Evolutionary conservation across 2,329 filamentous ascomycete species (phyloP).

Genomic region (Epichloe sp.): DNA sequence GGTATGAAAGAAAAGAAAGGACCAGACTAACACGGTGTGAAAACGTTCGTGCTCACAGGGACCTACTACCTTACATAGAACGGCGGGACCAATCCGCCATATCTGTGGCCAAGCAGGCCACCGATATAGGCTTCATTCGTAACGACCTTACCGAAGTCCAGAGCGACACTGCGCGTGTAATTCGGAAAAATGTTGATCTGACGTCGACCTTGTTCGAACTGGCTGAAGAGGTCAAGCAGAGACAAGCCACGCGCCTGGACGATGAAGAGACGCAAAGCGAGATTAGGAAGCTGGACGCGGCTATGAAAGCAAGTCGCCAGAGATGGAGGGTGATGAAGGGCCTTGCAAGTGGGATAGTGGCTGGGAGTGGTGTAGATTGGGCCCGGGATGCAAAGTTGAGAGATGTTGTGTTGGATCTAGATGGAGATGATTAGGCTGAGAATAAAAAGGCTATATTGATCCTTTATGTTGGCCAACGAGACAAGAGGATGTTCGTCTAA

Average conservation of each 20-base stretch:
- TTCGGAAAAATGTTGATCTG: slow-evolving; percentile 48
- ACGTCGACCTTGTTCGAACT: slow-evolving; percentile 51
- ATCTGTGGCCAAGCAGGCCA: slow-evolving; percentile 45
- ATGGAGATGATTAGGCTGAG: slow-evolving; percentile 16
- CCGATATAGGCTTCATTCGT: slow-evolving; percentile 35
- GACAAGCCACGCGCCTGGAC: slow-evolving; percentile 39
- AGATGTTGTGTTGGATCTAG: slow-evolving; percentile 58
- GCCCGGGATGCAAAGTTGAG: slow-evolving; percentile 52
- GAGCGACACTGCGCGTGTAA: slow-evolving; percentile 41
- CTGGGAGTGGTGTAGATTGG: slow-evolving; percentile 76
- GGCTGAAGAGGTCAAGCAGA: slow-evolving; percentile 39
- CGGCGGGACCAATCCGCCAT: slow-evolving; percentile 56
- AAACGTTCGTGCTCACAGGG: slow-evolving; percentile 27
- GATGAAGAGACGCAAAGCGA: slow-evolving; percentile 40
- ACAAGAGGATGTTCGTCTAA: no score
- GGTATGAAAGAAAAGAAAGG: background rate
- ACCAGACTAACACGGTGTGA: background rate
- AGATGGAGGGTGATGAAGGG: slow-evolving; percentile 66
- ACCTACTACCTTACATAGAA: slow-evolving; percentile 52
- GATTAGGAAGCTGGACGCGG: slow-evolving; percentile 43
- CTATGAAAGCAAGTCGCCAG: slow-evolving; percentile 48
- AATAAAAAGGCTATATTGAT: background rate
- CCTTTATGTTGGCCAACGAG: background rate
- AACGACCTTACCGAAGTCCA: slow-evolving; percentile 43
- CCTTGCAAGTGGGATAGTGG: slow-evolving; percentile 64